Percentiles rank a stretch among this genome's conserved stretches.
Conservation (phyloP, 345 rosid genomes). For the Leavenworthia alabamica region DNA sequence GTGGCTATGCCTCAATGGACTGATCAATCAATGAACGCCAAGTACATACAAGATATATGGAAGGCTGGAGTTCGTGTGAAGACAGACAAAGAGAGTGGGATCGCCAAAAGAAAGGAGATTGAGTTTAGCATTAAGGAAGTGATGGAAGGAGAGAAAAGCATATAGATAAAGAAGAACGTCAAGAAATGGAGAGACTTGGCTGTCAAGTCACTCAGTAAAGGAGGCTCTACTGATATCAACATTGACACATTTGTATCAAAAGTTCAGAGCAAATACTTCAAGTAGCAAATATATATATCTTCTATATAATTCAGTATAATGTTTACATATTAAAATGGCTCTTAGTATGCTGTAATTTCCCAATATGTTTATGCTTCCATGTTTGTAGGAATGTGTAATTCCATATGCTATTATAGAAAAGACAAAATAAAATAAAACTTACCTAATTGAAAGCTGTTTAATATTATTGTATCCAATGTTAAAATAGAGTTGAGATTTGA, state of each 20-base stretch:
- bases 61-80: no score
- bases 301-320: background rate
- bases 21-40: constrained; percentile 43
- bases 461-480: background rate
- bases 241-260: constrained; percentile 36
- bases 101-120: no score
- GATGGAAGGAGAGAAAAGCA: constrained; percentile 36
- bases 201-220: constrained; percentile 36
- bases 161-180: constrained; percentile 35
- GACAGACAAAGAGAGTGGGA: no score
- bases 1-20: constrained; percentile 49
- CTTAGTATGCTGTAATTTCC: background rate
- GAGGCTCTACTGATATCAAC: constrained; percentile 44
- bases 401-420: no score
- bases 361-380: background rate
- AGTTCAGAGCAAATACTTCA: background rate
- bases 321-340: background rate
- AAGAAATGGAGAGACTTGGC: constrained; percentile 46
- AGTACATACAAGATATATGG: constrained; percentile 46
- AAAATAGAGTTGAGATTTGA: background rate
- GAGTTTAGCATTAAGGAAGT: no score
- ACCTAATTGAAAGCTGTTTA: background rate
- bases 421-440: background rate
- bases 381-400: background rate
- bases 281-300: background rate